phyloP scores from a whole-genome alignment of 345 rosid genomes.

The Aegle marmelos region DNA sequence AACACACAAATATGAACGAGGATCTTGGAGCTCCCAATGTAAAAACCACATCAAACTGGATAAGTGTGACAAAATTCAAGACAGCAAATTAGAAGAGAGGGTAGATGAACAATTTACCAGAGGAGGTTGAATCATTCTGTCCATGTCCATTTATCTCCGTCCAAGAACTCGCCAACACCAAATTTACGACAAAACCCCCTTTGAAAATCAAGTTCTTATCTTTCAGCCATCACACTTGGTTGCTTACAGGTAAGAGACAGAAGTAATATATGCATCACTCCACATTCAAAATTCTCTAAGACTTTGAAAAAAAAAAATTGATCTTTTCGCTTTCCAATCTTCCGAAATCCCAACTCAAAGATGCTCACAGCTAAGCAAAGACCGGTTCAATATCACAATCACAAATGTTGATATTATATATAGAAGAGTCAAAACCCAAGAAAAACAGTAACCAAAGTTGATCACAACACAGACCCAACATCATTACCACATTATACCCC shows the following conservation, averaged over 20 bases:
- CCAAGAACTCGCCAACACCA: conserved; percentile 20
- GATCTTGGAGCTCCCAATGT: background rate
- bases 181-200: conserved; percentile 19
- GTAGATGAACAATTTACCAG: conserved; percentile 41
- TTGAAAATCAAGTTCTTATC: conserved; percentile 26
- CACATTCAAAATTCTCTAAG: background rate
- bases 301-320: background rate
- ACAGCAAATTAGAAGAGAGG: conserved; percentile 1
- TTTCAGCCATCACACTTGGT: conserved; percentile 4
- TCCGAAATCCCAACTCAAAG: background rate
- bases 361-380: conserved; percentile 4
- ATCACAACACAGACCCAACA: conserved; percentile 18
- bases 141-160: conserved; percentile 56
- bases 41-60: conserved; percentile 4
- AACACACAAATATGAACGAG: background rate
- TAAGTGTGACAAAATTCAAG: conserved; percentile 4
- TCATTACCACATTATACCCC: conserved; percentile 17
- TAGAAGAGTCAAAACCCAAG: conserved; percentile 9
- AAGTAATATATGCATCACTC: conserved; percentile 8
- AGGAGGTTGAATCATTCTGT: conserved; percentile 70
- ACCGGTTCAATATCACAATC: conserved; percentile 10
- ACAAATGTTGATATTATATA: background rate
- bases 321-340: background rate
- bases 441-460: conserved; percentile 16
- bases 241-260: background rate